Conservation (phyloP, 2,329 filamentous ascomycete genomes). For the Fusarium chuoi region DNA sequence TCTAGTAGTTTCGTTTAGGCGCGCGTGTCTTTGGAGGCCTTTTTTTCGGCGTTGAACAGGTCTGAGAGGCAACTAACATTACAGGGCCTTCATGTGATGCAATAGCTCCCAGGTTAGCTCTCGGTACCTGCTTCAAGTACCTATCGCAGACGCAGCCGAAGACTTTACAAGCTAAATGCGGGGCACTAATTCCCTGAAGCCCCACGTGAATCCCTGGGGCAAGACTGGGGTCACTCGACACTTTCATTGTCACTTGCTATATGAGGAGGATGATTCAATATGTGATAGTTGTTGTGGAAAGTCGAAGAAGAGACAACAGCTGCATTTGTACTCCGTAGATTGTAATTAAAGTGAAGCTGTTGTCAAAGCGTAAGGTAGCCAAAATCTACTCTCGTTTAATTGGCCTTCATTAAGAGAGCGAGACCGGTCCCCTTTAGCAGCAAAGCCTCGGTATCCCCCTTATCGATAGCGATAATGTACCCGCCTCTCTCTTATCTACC, state of each 20-base stretch:
- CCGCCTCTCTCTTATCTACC: slow-evolving; percentile 16
- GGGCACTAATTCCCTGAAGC: slow-evolving; percentile 43
- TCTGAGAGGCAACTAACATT: slow-evolving; percentile 11
- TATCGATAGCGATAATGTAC: slow-evolving; percentile 39
- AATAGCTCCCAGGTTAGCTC: slow-evolving; percentile 40
- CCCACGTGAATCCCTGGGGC: slow-evolving; percentile 34
- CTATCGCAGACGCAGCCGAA: slow-evolving; percentile 13
- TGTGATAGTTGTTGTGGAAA: not conserved
- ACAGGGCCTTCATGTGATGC: slow-evolving; percentile 45
- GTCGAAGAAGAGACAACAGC: not conserved
- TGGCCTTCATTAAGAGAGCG: not conserved
- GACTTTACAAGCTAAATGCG: slow-evolving; percentile 40
- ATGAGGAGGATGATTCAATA: not conserved
- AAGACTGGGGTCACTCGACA: slow-evolving; percentile 23
- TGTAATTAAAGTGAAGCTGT: not conserved
- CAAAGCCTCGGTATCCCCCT: slow-evolving; percentile 21
- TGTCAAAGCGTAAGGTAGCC: not conserved
- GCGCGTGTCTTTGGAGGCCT: slow-evolving; percentile 20
- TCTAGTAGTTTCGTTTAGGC: slow-evolving; percentile 9
- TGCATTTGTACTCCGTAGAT: not conserved
- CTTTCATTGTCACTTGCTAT: not conserved
- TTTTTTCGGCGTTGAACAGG: slow-evolving; percentile 26
- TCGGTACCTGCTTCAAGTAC: slow-evolving; percentile 32
- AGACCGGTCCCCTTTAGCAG: slow-evolving; percentile 29
- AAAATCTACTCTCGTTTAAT: slow-evolving; percentile 1